A percentile compares a stretch with the other conserved stretches of the same genome.
phyloP scores from a whole-genome alignment of 1,284 basidiomycete species.

The Cutaneotrichosporon curvatum region DNA sequence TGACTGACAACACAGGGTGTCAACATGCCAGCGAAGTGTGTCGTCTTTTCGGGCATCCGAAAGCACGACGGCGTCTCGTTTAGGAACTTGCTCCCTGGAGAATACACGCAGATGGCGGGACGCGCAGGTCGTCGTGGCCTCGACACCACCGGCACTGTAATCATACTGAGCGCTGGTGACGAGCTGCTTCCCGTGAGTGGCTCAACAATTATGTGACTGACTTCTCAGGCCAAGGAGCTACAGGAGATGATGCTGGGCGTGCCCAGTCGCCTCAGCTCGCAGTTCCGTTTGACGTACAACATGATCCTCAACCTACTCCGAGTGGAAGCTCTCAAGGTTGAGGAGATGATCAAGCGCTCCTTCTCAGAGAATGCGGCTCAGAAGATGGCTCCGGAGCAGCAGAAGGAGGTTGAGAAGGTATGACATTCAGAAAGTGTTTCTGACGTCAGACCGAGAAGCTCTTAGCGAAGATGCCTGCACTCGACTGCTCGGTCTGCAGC shows the following conservation, averaged over 20 bases:
- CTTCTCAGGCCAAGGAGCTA: constrained; percentile 61
- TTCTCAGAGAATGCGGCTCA: constrained; percentile 98
- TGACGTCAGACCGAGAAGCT: constrained; percentile 62
- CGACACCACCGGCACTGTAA: constrained; percentile 94
- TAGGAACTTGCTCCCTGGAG: constrained; percentile 67
- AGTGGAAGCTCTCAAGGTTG: constrained; percentile 91
- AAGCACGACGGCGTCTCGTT: constrained; percentile 97
- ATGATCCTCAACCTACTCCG: constrained; percentile 98
- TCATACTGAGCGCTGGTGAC: constrained; percentile 78
- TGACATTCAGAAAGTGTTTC: constrained; percentile 21
- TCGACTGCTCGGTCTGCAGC: constrained; percentile 63
- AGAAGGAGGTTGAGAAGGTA: constrained; percentile 75
- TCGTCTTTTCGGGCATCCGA: constrained; percentile 89
- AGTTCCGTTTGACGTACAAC: constrained; percentile 97
- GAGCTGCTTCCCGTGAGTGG: constrained; percentile 68
- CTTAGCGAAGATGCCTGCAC: constrained; percentile 59
- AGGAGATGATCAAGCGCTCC: constrained; percentile 99
- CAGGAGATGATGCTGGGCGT: constrained; percentile 88
- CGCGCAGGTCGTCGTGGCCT: constrained; percentile 94
- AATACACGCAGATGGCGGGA: constrained; percentile 99
- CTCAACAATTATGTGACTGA: neutral
- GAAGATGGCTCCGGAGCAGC: constrained; percentile 83
- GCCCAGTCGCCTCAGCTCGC: constrained; percentile 87
- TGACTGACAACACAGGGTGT: constrained; percentile 62
- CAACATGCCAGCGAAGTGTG: constrained; percentile 97